Conservation (phyloP, 1,139 yeast genomes). For the Magnusiomyces starmeri region DNA sequence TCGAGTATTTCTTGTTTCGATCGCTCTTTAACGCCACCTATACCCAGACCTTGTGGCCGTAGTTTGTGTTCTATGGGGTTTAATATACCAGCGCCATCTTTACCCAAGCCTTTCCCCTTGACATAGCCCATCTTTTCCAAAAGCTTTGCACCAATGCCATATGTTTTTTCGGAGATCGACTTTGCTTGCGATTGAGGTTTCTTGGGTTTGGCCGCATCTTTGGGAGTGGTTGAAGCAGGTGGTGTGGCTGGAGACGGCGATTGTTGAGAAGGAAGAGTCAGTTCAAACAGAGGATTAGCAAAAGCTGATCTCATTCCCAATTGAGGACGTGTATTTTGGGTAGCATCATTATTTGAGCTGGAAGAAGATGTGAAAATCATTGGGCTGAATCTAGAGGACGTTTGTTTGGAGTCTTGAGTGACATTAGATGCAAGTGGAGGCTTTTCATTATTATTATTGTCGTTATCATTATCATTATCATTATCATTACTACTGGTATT, state of each 20-base stretch:
- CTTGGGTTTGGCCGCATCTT: background rate
- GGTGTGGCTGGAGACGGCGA: background rate
- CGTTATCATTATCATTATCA: no score
- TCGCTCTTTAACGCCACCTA: slow-evolving; percentile 52
- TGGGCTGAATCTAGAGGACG: no score
- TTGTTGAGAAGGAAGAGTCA: background rate
- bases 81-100: slow-evolving; percentile 59
- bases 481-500: no score
- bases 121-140: slow-evolving; percentile 82
- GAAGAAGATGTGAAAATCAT: background rate
- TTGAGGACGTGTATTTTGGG: background rate
- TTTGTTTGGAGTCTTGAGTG: background rate
- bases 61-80: slow-evolving; percentile 67
- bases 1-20: slow-evolving; percentile 22
- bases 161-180: slow-evolving; percentile 25
- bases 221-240: background rate
- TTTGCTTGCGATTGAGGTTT: background rate
- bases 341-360: background rate
- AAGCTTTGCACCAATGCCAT: slow-evolving; percentile 82
- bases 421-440: background rate
- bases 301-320: slow-evolving; percentile 3
- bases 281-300: background rate
- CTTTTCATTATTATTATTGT: no score
- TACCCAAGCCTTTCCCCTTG: slow-evolving; percentile 78
- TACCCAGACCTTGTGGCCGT: slow-evolving; percentile 59